Evolutionary conservation across 2,329 filamentous ascomycete species (phyloP).

Genomic region (Graphiopsis chlorocephala): DNA sequence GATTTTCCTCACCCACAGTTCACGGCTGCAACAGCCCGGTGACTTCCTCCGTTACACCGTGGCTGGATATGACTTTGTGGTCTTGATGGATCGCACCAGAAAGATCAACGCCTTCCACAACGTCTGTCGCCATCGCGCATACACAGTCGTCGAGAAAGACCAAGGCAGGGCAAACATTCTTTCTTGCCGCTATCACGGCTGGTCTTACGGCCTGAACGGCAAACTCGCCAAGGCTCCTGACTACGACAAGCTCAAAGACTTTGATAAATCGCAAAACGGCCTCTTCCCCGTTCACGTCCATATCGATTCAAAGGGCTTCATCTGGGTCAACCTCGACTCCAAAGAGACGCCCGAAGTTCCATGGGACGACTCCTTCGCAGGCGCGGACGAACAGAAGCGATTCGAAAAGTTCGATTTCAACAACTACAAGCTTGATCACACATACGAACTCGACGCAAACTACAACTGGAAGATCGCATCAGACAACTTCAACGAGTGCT

Average conservation of each 20-base stretch:
- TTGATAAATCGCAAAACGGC: conserved; percentile 54
- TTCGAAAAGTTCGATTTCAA: conserved; percentile 49
- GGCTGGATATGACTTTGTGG: conserved; percentile 25
- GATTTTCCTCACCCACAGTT: conserved; percentile 35
- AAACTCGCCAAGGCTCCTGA: conserved; percentile 59
- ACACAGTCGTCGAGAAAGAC: conserved; percentile 53
- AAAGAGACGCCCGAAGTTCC: conserved; percentile 43
- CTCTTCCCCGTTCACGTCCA: conserved; percentile 53
- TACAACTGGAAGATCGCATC: conserved; percentile 60
- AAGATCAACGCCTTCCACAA: conserved; percentile 43
- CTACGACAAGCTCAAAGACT: conserved; percentile 54
- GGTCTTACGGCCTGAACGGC: conserved; percentile 58
- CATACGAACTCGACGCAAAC: conserved; percentile 53
- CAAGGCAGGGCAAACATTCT: conserved; percentile 53
- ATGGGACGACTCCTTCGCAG: conserved; percentile 53
- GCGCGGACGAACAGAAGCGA: conserved; percentile 45
- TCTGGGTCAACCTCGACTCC: conserved; percentile 55
- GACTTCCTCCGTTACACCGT: conserved; percentile 27
- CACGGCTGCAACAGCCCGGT: conserved; percentile 28
- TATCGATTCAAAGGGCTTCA: conserved; percentile 51
- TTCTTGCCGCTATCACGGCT: conserved; percentile 60
- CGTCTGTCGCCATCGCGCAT: conserved; percentile 51
- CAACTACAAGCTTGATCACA: conserved; percentile 56
- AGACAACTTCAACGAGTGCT: conserved; percentile 65
- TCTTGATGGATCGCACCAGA: conserved; percentile 21